A percentile compares a stretch with the other conserved stretches of the same genome.
Conservation (phyloP, 2,329 filamentous ascomycete species). For the Tolypocladium tundrense region DNA sequence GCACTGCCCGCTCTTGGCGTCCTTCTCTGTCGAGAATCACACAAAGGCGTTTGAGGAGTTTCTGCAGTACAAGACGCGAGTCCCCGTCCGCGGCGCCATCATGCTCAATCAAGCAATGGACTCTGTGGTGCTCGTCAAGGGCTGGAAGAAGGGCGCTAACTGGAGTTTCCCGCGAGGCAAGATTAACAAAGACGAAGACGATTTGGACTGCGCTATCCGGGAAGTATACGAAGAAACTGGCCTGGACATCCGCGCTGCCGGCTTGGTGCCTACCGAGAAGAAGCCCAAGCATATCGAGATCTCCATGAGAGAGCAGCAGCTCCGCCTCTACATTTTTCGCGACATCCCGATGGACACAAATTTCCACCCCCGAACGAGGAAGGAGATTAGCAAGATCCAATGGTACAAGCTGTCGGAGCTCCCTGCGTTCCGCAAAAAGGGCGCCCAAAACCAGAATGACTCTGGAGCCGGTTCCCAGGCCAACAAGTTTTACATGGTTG, state of each 20-base stretch:
- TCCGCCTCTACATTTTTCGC: slow-evolving; percentile 85
- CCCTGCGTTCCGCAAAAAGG: slow-evolving; percentile 68
- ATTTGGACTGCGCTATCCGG: slow-evolving; percentile 84
- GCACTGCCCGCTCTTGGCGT: slow-evolving; percentile 80
- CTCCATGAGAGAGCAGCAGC: slow-evolving; percentile 84
- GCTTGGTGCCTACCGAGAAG: slow-evolving; percentile 61
- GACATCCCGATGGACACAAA: slow-evolving; percentile 76
- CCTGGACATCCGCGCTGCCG: slow-evolving; percentile 67
- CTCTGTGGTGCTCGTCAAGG: slow-evolving; percentile 83
- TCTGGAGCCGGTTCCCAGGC: slow-evolving; percentile 48
- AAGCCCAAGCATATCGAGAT: slow-evolving; percentile 78
- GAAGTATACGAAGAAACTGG: slow-evolving; percentile 97
- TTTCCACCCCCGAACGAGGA: slow-evolving; percentile 84
- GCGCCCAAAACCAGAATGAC: slow-evolving; percentile 45
- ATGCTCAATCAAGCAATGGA: slow-evolving; percentile 93
- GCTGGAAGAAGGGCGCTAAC: slow-evolving; percentile 92
- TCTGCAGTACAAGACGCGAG: slow-evolving; percentile 83
- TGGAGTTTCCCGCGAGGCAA: slow-evolving; percentile 98
- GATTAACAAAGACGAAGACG: slow-evolving; percentile 94
- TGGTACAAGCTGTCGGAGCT: slow-evolving; percentile 91
- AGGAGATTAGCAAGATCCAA: slow-evolving; percentile 94
- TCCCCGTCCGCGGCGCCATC: slow-evolving; percentile 90
- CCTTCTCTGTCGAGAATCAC: slow-evolving; percentile 68
- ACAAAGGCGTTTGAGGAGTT: slow-evolving; percentile 84
- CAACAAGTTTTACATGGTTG: slow-evolving; percentile 97